A percentile compares a stretch with the other conserved stretches of the same genome.
Evolutionary conservation across 169 alveolate species (phyloP).

Genomic region (Plasmodium gonderi): DNA sequence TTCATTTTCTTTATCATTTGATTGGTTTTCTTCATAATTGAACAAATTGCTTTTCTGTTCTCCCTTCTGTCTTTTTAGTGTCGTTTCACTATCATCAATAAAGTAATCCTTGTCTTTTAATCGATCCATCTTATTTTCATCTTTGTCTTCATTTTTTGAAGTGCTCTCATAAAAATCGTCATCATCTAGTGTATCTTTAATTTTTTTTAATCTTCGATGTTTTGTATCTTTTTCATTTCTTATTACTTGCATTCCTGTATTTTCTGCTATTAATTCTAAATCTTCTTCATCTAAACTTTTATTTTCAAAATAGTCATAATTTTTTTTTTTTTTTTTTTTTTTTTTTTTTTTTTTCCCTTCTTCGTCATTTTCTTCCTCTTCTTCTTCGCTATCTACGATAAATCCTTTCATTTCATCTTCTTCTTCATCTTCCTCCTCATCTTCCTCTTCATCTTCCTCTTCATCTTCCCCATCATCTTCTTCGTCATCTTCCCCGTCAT

Average conservation of each 20-base stretch:
- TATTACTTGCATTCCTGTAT: constrained; percentile 78
- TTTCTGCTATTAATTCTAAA: constrained; percentile 83
- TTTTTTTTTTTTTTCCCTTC: constrained; percentile 46
- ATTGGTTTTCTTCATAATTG: constrained; percentile 36
- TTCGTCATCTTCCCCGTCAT: constrained; percentile 25
- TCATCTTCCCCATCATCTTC: constrained; percentile 58
- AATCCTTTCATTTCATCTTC: constrained; percentile 82
- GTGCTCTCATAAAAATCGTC: constrained; percentile 68
- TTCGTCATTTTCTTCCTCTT: constrained; percentile 78
- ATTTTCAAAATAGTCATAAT: constrained; percentile 77
- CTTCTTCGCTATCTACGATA: constrained; percentile 82
- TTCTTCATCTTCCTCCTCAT: constrained; percentile 73
- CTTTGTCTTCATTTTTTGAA: constrained; percentile 63
- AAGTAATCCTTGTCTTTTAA: constrained; percentile 45
- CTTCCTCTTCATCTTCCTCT: constrained; percentile 75
- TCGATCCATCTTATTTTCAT: constrained; percentile 32
- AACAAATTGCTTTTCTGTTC: constrained; percentile 22
- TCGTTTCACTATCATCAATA: constrained; percentile 62
- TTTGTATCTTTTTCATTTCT: constrained; percentile 81
- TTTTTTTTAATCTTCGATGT: constrained; percentile 75
- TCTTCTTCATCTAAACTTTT: constrained; percentile 86
- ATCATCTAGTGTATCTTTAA: constrained; percentile 46
- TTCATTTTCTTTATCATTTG: constrained; percentile 29
- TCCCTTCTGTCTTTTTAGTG: constrained; percentile 31
- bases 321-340: constrained; percentile 75